Evolutionary conservation across 2,329 filamentous ascomycete genomes (phyloP).

Genomic region (Colletotrichum incanum): DNA sequence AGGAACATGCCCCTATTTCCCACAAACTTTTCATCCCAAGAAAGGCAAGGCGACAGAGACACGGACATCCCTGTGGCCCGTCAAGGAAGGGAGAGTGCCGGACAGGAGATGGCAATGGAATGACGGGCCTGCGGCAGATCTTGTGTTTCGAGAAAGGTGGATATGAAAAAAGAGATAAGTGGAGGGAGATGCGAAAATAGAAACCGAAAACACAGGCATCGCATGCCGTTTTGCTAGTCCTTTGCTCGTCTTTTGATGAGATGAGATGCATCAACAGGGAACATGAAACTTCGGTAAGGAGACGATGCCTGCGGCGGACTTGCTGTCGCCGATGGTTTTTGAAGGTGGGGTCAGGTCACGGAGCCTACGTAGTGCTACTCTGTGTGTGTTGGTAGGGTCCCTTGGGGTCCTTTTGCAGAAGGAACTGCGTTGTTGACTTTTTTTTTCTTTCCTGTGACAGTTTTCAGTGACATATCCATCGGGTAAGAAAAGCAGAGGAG

Average conservation of each 20-base stretch:
- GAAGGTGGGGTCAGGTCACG: neutral
- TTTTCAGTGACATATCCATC: slow-evolving; percentile 5
- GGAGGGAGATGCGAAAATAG: slow-evolving; percentile 38
- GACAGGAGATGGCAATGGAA: slow-evolving; percentile 4
- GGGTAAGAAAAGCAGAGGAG: neutral
- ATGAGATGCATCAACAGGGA: slow-evolving; percentile 37
- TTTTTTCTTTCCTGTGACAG: neutral
- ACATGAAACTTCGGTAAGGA: slow-evolving; percentile 40
- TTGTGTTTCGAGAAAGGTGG: slow-evolving; percentile 39
- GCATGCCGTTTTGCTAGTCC: neutral
- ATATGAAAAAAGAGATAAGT: slow-evolving; percentile 5
- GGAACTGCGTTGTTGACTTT: neutral
- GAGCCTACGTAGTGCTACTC: neutral
- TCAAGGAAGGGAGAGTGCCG: slow-evolving; percentile 9
- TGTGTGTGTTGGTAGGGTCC: neutral
- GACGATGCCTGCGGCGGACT: slow-evolving; percentile 12
- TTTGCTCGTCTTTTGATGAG: slow-evolving; percentile 16
- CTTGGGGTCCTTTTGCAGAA: neutral
- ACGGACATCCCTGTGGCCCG: slow-evolving; percentile 15
- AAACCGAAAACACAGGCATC: slow-evolving; percentile 10
- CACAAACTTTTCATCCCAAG: slow-evolving; percentile 23
- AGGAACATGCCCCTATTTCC: slow-evolving; percentile 27
- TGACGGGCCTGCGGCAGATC: slow-evolving; percentile 37
- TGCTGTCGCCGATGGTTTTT: slow-evolving; percentile 13
- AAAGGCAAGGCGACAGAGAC: slow-evolving; percentile 23